Evolutionary conservation across 2,329 filamentous ascomycete genomes (phyloP), one percentile per base, ranked within the genome.

Genomic region (Phialophora chinensis): DNA sequence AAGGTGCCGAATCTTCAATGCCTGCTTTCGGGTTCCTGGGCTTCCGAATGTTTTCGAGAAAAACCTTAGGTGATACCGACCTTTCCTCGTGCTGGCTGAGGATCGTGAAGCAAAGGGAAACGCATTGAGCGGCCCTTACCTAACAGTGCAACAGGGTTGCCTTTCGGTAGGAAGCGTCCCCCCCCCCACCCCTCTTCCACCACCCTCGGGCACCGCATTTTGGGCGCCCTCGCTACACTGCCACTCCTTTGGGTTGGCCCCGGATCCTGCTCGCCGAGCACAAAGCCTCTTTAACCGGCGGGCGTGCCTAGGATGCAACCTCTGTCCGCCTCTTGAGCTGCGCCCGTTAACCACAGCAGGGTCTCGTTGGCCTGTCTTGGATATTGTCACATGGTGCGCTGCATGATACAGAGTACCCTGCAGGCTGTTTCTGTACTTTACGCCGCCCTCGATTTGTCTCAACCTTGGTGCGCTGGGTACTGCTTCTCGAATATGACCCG

Each of bases 401-500:
- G 29, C 59, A 33, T 61, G 49, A 61, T 52, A 61, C 35, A 29
- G 47, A 42, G n/a, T 60, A 61, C 59, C 54, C 59, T 61, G 38
- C 17, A 44, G 7, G 38, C 38, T 35, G 29, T 11, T 55, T 54
- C 53, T 52, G 49, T 23, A 29, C 25, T 11, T 52, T 52, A 12
- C 27, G 20, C 17, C 20, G 11, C 35, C 25, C 56, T 29, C 38
- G 20, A 49, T 5, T 49, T 49, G 44, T 49, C 17, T 49, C 44
- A 2, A 49, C 6, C 17, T 11, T 17, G 20, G 38, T 59, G 56
- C 56, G 23, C 56, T 33, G 49, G 56, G 47, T 38, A 49, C 56
- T 59, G 49, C 57, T 27, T 35, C n/a, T 35, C 57, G 27, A 50
- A 31, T n/a, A 38, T 27, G 49, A 44, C 35, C 52, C 60, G 60